Percentiles rank a stretch among this genome's conserved stretches.
These are phyloP conservation scores for Carallia brachiata DNA, from an alignment of 345 rosid species.

Conservation along the genomic window DNA sequence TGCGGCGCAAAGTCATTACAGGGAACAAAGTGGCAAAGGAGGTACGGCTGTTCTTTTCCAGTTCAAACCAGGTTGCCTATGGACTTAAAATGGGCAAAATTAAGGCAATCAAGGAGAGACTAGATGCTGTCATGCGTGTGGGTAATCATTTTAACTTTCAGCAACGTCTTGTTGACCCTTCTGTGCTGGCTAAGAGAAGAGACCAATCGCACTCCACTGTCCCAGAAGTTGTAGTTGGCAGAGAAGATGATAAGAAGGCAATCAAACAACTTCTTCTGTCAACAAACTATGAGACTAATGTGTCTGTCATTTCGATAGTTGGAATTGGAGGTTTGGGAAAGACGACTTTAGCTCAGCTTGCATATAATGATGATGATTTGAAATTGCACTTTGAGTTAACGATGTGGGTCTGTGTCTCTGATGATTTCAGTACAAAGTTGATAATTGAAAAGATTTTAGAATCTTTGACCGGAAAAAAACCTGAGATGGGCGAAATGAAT, in stretches of 20 bases:
- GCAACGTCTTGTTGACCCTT: not conserved
- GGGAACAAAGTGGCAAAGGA: not conserved
- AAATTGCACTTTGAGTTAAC: slow-evolving; percentile 11
- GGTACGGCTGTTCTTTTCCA: slow-evolving; percentile 2
- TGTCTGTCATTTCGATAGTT: slow-evolving; percentile 23
- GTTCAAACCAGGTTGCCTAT: slow-evolving; percentile 7
- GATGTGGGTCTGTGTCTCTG: not conserved
- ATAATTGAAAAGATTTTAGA: slow-evolving; percentile 19
- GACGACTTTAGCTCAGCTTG: slow-evolving; percentile 21
- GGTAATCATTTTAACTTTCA: not conserved
- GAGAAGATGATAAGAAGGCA: slow-evolving; percentile 14
- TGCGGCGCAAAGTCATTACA: not conserved
- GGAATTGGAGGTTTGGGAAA: slow-evolving; percentile 31
- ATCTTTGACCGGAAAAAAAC: not conserved
- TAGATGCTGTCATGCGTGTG: slow-evolving; percentile 6
- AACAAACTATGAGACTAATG: not conserved
- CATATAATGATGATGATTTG: slow-evolving; percentile 18
- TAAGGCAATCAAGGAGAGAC: slow-evolving; percentile 12
- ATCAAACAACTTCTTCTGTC: not conserved
- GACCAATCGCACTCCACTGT: slow-evolving; percentile 5
- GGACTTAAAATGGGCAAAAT: not conserved
- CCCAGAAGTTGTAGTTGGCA: slow-evolving; percentile 8
- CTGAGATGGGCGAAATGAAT: slow-evolving; percentile 2
- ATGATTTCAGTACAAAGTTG: slow-evolving; percentile 10
- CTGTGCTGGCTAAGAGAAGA: not conserved